phyloP scores from a whole-genome alignment of 805 yeast species.

The Kazachstania bromeliacearum region DNA sequence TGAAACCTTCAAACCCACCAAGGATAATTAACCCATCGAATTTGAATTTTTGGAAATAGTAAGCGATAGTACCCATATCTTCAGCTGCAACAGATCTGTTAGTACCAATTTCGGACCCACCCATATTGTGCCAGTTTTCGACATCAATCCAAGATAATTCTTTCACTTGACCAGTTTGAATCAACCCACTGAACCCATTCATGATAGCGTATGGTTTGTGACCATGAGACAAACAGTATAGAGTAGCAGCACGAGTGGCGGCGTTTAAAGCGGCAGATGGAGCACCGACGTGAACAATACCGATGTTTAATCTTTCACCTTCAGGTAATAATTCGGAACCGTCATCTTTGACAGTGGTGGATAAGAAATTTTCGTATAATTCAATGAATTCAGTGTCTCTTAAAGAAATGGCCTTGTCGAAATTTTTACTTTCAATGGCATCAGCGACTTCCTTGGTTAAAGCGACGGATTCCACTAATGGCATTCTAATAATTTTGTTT shows the following conservation, averaged over 20 bases:
- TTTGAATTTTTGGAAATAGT: constrained; percentile 77
- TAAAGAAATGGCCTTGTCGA: constrained; percentile 75
- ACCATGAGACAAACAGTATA: constrained; percentile 81
- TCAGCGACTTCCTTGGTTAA: constrained; percentile 83
- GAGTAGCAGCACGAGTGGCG: constrained; percentile 83
- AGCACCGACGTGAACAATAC: constrained; percentile 88
- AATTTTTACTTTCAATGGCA: constrained; percentile 72
- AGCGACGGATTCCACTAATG: constrained; percentile 82
- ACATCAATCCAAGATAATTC: constrained; percentile 76
- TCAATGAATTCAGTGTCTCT: constrained; percentile 87
- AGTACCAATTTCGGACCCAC: constrained; percentile 97
- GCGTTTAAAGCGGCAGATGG: constrained; percentile 96
- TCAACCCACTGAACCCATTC: constrained; percentile 88
- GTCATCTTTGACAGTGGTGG: constrained; percentile 61
- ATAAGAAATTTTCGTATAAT: constrained; percentile 60
- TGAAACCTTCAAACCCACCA: constrained; percentile 97
- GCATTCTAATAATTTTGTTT: constrained; percentile 75
- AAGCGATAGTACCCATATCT: constrained; percentile 87
- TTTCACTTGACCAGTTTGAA: constrained; percentile 77
- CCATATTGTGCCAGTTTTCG: constrained; percentile 78
- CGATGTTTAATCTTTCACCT: constrained; percentile 59
- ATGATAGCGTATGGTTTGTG: constrained; percentile 85
- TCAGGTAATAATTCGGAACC: constrained; percentile 51
- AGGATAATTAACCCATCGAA: constrained; percentile 85
- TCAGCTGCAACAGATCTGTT: constrained; percentile 77